These are phyloP conservation scores for Pulicaria dysenterica DNA, from an alignment of 129 eudicot genomes.

Conservation along the genomic window DNA sequence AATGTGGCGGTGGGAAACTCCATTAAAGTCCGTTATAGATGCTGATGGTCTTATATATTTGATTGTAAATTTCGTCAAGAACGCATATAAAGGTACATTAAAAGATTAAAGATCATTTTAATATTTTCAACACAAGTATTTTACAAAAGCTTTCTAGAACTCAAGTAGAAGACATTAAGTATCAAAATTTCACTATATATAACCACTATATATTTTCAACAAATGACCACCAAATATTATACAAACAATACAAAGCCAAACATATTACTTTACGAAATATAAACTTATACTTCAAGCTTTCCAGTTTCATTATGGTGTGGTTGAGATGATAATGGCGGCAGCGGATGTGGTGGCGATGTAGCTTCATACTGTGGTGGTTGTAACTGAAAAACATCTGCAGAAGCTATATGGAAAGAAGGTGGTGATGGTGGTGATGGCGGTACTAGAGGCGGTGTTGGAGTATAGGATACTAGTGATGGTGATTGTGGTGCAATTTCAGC, in stretches of 20 bases:
- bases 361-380: constrained; percentile 20
- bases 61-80: no score
- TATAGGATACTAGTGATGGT: constrained; percentile 15
- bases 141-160: no score
- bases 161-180: no score
- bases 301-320: not conserved
- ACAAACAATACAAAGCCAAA: constrained; percentile 14
- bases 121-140: no score
- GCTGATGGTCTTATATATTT: no score
- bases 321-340: constrained; percentile 4
- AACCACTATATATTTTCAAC: not conserved
- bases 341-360: constrained; percentile 1
- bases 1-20: no score
- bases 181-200: not conserved
- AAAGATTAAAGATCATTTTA: no score
- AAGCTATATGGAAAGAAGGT: constrained; percentile 20
- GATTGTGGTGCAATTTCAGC: constrained; percentile 24
- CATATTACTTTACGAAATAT: not conserved
- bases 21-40: no score
- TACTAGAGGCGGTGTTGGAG: not conserved
- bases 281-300: constrained; percentile 18
- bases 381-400: constrained; percentile 12
- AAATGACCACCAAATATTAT: constrained; percentile 8
- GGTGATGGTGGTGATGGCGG: not conserved
- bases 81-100: no score